Conservation (phyloP, 2,329 filamentous ascomycete genomes). For the Leptographium procerum region DNA sequence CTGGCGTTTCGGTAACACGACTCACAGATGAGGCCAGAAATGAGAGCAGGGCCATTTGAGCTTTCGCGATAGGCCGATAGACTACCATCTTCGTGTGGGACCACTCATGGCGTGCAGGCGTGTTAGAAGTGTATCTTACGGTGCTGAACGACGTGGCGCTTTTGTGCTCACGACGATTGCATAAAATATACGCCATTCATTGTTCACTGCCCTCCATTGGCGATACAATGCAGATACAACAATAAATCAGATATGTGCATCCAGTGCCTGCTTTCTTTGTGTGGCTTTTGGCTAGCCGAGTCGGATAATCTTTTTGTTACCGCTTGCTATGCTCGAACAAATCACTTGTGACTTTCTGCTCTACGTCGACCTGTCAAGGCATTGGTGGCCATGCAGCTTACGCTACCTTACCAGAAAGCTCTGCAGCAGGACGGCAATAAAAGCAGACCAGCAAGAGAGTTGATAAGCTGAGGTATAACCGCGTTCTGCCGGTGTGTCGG, state of each 20-base stretch:
- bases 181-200: no score
- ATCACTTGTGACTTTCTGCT: neutral
- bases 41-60: neutral
- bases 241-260: neutral
- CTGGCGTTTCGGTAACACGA: neutral
- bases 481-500: neutral
- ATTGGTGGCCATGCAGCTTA: no score
- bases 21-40: neutral
- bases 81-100: neutral
- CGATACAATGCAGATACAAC: no score
- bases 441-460: neutral
- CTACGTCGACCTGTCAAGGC: neutral
- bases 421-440: neutral
- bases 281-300: neutral
- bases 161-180: neutral
- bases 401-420: neutral
- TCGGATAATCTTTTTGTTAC: neutral
- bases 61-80: neutral
- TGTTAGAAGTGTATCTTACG: neutral
- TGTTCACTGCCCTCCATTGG: no score
- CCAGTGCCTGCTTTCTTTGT: neutral
- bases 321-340: neutral
- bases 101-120: neutral
- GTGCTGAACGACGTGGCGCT: neutral
- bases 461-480: neutral